phyloP scores from a whole-genome alignment of 1,284 basidiomycete species.

The Malassezia sp. region DNA sequence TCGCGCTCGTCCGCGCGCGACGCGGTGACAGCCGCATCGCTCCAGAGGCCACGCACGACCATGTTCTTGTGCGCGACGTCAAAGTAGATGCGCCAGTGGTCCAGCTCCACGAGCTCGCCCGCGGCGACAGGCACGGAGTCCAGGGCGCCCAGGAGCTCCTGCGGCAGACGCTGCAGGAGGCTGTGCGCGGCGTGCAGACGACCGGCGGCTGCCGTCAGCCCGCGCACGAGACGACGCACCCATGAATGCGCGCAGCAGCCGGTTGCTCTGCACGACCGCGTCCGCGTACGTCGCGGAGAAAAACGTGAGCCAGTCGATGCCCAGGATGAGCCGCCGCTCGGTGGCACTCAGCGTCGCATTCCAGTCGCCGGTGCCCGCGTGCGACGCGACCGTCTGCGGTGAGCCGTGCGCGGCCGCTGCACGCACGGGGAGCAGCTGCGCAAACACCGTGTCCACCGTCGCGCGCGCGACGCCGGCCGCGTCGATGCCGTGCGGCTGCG shows the following conservation, averaged over 20 bases:
- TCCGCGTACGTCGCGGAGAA: slow-evolving; percentile 45
- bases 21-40: slow-evolving; percentile 3
- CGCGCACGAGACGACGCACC: too few relatives aligned
- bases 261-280: slow-evolving; percentile 40
- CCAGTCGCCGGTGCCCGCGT: slow-evolving; percentile 1
- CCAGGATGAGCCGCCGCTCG: slow-evolving; percentile 58
- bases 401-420: too few relatives aligned
- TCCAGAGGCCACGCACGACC: slow-evolving; percentile 30
- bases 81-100: slow-evolving; percentile 41
- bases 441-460: slow-evolving; percentile 58
- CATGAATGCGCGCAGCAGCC: slow-evolving; percentile 33
- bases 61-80: slow-evolving; percentile 30
- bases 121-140: slow-evolving; percentile 16
- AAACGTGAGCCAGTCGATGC: slow-evolving; percentile 88
- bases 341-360: slow-evolving; percentile 9
- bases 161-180: slow-evolving; percentile 32
- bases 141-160: slow-evolving; percentile 22
- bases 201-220: too few relatives aligned
- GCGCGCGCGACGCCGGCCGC: slow-evolving; percentile 66
- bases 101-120: slow-evolving; percentile 31
- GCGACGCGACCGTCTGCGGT: neutral
- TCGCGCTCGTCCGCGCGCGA: slow-evolving; percentile 27
- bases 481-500: slow-evolving; percentile 72
- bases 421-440: slow-evolving; percentile 56
- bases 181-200: slow-evolving; percentile 35